phyloP scores from a whole-genome alignment of 495 filamentous ascomycete species.

The Delitschia confertaspora region DNA sequence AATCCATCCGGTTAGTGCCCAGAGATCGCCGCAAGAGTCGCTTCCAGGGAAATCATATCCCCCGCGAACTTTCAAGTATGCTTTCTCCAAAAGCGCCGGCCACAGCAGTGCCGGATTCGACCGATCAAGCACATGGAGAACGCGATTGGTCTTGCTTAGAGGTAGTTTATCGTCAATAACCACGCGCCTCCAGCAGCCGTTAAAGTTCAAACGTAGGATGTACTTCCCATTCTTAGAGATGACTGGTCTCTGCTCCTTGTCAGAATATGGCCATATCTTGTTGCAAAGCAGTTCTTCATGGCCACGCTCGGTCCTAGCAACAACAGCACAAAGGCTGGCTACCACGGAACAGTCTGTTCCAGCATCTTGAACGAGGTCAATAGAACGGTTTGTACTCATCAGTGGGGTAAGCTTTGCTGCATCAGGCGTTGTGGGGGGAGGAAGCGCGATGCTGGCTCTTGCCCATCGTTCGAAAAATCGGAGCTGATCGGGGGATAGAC shows the following conservation, averaged over 20 bases:
- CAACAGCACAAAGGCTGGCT: slow-evolving; percentile 81
- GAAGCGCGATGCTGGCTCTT: slow-evolving; percentile 53
- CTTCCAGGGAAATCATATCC: slow-evolving; percentile 99
- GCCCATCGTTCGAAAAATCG: slow-evolving; percentile 74
- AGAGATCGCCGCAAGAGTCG: slow-evolving; percentile 89
- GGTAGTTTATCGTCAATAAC: slow-evolving; percentile 89
- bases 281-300: slow-evolving; percentile 53
- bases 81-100: slow-evolving; percentile 95
- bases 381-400: slow-evolving; percentile 47
- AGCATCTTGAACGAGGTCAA: slow-evolving; percentile 87
- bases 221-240: slow-evolving; percentile 79
- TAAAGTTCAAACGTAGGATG: slow-evolving; percentile 85
- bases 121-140: slow-evolving; percentile 81
- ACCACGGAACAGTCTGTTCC: slow-evolving; percentile 96
- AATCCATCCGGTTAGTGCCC: slow-evolving; percentile 89
- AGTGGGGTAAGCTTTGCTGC: slow-evolving; percentile 33
- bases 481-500: slow-evolving; percentile 62
- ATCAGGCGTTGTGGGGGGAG: slow-evolving; percentile 28
- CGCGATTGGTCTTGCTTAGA: slow-evolving; percentile 58
- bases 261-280: slow-evolving; percentile 65
- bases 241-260: slow-evolving; percentile 43
- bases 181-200: slow-evolving; percentile 82
- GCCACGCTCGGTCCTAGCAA: slow-evolving; percentile 55
- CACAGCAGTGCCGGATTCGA: slow-evolving; percentile 68
- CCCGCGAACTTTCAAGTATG: slow-evolving; percentile 91